A percentile compares a stretch with the other conserved stretches of the same genome.
These are phyloP conservation scores for Cryptococcus sp. DNA, from an alignment of 1,284 basidiomycete genomes.

Conservation along the genomic window DNA sequence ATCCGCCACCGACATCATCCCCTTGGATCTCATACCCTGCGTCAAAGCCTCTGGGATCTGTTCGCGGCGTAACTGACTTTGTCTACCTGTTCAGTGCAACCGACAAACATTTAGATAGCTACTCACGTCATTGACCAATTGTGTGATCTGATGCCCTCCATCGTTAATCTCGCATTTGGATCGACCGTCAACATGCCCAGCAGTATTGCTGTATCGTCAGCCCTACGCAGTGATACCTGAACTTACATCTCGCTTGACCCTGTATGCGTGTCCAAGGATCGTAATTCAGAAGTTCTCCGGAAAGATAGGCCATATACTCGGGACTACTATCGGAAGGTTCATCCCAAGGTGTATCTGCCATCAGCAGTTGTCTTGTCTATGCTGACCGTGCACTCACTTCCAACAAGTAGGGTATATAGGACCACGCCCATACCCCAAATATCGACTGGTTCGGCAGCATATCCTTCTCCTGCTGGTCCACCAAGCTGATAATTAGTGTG, in stretches of 20 bases:
- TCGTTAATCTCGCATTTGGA: constrained; percentile 64
- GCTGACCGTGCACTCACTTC: constrained; percentile 60
- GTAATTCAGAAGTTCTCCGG: constrained; percentile 69
- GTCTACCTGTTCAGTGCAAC: constrained; percentile 49
- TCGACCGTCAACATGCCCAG: constrained; percentile 69
- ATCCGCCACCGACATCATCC: constrained; percentile 65
- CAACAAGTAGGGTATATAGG: constrained; percentile 82
- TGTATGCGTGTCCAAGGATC: constrained; percentile 77
- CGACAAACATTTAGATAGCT: not conserved
- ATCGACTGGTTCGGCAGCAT: constrained; percentile 88
- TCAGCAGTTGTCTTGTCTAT: not conserved
- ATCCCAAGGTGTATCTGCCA: constrained; percentile 95
- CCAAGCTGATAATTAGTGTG: constrained; percentile 27
- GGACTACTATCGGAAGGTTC: constrained; percentile 75
- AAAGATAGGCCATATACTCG: constrained; percentile 73
- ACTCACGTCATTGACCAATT: constrained; percentile 72
- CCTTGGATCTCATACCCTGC: constrained; percentile 58
- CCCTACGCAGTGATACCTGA: not conserved
- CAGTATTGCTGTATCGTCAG: constrained; percentile 58
- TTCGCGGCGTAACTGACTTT: constrained; percentile 63
- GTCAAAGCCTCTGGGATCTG: constrained; percentile 68
- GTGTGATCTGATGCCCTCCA: constrained; percentile 65
- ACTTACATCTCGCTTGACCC: constrained; percentile 59
- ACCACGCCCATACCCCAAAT: constrained; percentile 97
- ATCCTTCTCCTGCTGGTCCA: constrained; percentile 51